Base-by-base conservation (phyloP, 495 filamentous ascomycete genomes). In the Podospora sp. region DNA sequence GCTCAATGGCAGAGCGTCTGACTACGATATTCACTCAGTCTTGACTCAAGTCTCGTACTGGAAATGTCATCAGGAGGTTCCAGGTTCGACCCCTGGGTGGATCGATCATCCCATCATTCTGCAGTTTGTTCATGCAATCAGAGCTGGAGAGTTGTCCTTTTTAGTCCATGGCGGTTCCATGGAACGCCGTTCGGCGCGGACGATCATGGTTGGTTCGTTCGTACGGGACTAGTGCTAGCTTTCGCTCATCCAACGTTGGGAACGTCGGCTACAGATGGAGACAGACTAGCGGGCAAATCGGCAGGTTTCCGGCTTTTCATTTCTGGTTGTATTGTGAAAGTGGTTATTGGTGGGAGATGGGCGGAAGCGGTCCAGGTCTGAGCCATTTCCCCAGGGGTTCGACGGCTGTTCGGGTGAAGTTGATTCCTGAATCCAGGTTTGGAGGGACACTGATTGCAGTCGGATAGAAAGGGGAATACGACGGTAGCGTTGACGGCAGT, bases 1-100 rank as follows among this genome's bases (percentile, higher is more conserved):
- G 59, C 59, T 62, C 59, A 62, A 62, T 62, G 59, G 59, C 59
- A 62, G 59, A 62, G 59, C 59, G 59, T 62, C 59, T 62, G 59
- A 62, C 59, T 62, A 62, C 59, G 59, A 62, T 33, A 3, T 33
- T 33, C 29, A 33, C 8, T 33, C 29, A 33, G 29, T 33, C 52
- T 55, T 26, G 25, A 14, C 29, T 3, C 8, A 8, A 55, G 40
- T 14, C 5, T n/a, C n/a, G n/a, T n/a, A n/a, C n/a, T n/a, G n/a
- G n/a, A n/a, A n/a, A n/a, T n/a, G 40, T 46, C 20, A 62, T 62
- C 59, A 62, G 59, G 59, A 62, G 59, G 59, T 62, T 62, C 59
- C 59, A 62, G 59, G 36, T 50, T 62, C 59, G 59, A 62, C 59
- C 59, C 59, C 59, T 62, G 59, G 59, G 59, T 62, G 59, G 59